These are phyloP conservation scores for Physocladia obscura DNA, from an alignment of 192 early-diverging fungal genomes.

Conservation along the genomic window DNA sequence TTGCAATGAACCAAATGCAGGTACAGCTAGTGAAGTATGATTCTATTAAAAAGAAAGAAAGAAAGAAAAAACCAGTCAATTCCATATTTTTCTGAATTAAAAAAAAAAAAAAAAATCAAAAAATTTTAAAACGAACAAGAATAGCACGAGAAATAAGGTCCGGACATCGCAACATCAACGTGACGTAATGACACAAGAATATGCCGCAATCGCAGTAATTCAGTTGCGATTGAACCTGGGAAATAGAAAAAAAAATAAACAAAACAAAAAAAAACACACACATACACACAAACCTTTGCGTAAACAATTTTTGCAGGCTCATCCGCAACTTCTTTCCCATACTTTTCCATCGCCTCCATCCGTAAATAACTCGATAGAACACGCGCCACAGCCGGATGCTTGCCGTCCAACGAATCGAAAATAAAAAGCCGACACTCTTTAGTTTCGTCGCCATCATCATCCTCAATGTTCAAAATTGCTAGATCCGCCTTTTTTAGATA, in stretches of 20 bases:
- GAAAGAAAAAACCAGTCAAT: too few relatives aligned
- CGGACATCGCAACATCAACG: conserved; percentile 63
- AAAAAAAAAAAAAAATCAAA: background rate
- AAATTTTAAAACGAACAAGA: background rate
- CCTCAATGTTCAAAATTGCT: too few relatives aligned
- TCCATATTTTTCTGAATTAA: too few relatives aligned
- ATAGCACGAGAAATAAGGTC: background rate
- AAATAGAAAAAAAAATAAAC: too few relatives aligned
- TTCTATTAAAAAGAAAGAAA: too few relatives aligned
- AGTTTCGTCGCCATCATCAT: background rate
- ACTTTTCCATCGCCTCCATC: conserved; percentile 52
- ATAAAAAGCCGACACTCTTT: conserved; percentile 57
- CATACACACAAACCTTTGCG: conserved; percentile 53
- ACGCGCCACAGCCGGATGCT: conserved; percentile 44
- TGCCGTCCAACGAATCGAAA: conserved; percentile 61
- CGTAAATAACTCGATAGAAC: conserved; percentile 42
- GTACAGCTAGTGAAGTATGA: background rate
- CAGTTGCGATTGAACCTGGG: conserved; percentile 65
- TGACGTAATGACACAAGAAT: conserved; percentile 77
- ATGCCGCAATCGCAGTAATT: conserved; percentile 90
- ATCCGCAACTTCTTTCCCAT: background rate
- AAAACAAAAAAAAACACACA: background rate
- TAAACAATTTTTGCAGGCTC: conserved; percentile 37
- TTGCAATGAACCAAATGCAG: conserved; percentile 13
- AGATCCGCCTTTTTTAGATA: conserved; percentile 23